These are phyloP conservation scores for Aspergillus latus DNA, from an alignment of 2,329 filamentous ascomycete species.

Conservation along the genomic window DNA sequence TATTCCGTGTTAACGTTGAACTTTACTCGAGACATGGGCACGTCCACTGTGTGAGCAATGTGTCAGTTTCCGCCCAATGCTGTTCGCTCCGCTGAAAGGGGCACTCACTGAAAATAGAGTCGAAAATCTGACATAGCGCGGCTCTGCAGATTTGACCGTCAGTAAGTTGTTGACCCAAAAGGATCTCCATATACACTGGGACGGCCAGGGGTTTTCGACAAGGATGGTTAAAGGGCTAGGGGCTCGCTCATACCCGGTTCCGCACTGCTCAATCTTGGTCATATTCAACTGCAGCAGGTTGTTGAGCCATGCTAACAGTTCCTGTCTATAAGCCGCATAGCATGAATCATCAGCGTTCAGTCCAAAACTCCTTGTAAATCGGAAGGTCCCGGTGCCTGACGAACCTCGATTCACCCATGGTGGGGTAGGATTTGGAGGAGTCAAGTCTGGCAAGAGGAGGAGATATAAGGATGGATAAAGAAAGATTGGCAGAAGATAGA, in stretches of 20 bases:
- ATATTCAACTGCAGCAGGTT: constrained; percentile 97
- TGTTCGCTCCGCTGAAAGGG: background rate
- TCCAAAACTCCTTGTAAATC: background rate
- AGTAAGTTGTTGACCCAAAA: background rate
- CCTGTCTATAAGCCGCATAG: constrained; percentile 66
- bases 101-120: constrained; percentile 82
- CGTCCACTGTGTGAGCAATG: constrained; percentile 59
- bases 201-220: background rate
- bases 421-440: constrained; percentile 33
- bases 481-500: constrained; percentile 7
- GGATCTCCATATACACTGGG: background rate
- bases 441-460: background rate
- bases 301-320: constrained; percentile 95
- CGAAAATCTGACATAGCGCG: constrained; percentile 94
- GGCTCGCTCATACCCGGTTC: constrained; percentile 73
- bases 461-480: constrained; percentile 4
- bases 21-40: constrained; percentile 94
- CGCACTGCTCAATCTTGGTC: constrained; percentile 98
- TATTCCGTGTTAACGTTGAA: constrained; percentile 98
- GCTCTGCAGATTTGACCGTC: constrained; percentile 59
- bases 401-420: constrained; percentile 67
- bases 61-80: background rate
- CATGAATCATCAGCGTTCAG: background rate
- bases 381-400: constrained; percentile 16
- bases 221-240: constrained; percentile 4